A percentile compares a stretch with the other conserved stretches of the same genome.
Evolutionary conservation across 345 rosid species (phyloP).

Genomic region (Arabidopsis thaliana): DNA sequence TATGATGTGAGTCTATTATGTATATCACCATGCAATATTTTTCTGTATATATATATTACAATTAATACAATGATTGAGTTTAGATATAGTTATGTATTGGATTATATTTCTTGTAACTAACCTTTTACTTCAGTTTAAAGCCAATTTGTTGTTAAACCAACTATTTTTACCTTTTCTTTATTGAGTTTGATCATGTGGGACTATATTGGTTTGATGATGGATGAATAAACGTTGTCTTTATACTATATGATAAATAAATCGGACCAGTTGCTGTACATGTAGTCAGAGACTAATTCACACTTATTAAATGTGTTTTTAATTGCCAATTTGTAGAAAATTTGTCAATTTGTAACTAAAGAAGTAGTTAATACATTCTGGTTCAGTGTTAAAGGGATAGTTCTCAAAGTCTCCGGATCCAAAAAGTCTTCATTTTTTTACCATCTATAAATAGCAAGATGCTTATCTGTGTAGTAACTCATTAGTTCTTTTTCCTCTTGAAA

Average conservation of each 20-base stretch:
- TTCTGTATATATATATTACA: background rate
- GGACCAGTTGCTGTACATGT: background rate
- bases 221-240: background rate
- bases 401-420: background rate
- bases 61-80: too few relatives aligned
- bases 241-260: background rate
- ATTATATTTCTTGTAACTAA: too few relatives aligned
- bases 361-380: slow-evolving; percentile 5
- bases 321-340: background rate
- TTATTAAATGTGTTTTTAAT: background rate
- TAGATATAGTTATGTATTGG: too few relatives aligned
- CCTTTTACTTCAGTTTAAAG: background rate
- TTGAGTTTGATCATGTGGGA: background rate
- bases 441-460: slow-evolving; percentile 14
- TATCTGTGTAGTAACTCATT: background rate
- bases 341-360: slow-evolving; percentile 18
- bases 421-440: slow-evolving; percentile 15
- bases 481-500: background rate
- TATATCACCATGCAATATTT: background rate
- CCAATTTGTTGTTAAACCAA: background rate
- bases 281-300: background rate
- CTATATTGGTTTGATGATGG: background rate
- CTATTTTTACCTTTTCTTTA: background rate
- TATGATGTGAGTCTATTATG: background rate
- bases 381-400: background rate